Evolutionary conservation across 257 asterid genomes (phyloP), one percentile per base, ranked within the genome.

Genomic region (Solanum clarkiae): DNA sequence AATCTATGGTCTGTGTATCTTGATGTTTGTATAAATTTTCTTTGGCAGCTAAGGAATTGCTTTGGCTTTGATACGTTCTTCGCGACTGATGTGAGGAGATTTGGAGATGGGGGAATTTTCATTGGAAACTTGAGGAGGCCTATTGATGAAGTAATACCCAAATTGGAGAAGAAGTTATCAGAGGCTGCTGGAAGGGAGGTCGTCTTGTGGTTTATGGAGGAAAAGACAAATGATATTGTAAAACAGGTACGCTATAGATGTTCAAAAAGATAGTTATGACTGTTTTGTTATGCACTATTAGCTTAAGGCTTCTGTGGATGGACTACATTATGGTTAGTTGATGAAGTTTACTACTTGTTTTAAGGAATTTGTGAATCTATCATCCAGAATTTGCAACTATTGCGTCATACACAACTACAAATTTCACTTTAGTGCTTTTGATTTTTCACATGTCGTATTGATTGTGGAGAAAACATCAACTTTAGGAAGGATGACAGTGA

Each of bases 161-260:
- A 89, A 51, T 85, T 95, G 91, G 99, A 95, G 95, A 89, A 91
- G 88, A 95, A 94, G 91, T 68, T 95, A 59, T 92, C 98, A 5
- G 97, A 93, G 82, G 97, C 98, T 75, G 98, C 98, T 40, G 99
- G 93, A 85, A 93, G 96, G 84, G 99, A 95, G 18, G 99, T 95
- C 80, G 93, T 94, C 57, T 88, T 95, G 70, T 95, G 99, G 98
- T 90, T 95, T 80, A 95, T 94, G 97, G 97, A 95, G 93, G 99
- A 95, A 91, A 90, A 90, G 63, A 84, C 91, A 56, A 60, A 92
- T 87, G 98, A 94, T 11, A 92, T 95, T 29, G 91, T 92, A 22
- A 95, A 94, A 69, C 99, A 95, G 97, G 99, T 95, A 90, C 4
- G 22, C 18, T 54, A 42, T 77, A 77, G 24, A 51, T 77, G 47